Conservation (phyloP, 2,329 filamentous ascomycete species). For the Tympanopsis confertula region DNA sequence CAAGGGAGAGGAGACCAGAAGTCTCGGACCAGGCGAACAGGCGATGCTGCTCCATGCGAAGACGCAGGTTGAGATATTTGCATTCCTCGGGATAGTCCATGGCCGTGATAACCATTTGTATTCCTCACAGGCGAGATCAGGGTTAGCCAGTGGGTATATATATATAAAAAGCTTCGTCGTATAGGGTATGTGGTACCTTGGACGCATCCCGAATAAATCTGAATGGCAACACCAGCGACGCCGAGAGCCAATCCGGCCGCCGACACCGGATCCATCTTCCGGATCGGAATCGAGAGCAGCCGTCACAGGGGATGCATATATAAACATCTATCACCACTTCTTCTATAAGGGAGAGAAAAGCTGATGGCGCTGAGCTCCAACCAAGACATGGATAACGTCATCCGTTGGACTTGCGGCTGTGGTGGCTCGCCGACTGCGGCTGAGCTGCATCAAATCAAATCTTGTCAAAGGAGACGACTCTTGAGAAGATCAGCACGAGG, state of each 20-base stretch:
- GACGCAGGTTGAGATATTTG: slow-evolving; percentile 32
- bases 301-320: too few species aligned
- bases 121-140: slow-evolving; percentile 15
- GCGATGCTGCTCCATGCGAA: slow-evolving; percentile 36
- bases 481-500: too few species aligned
- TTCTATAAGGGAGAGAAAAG: too few species aligned
- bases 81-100: slow-evolving; percentile 33
- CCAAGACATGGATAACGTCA: too few species aligned
- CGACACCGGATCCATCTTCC: slow-evolving; percentile 29
- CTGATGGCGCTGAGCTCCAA: too few species aligned
- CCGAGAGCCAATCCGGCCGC: slow-evolving; percentile 27
- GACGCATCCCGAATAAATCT: slow-evolving; percentile 32
- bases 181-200: slow-evolving; percentile 18
- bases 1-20: slow-evolving; percentile 31
- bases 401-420: too few species aligned
- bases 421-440: too few species aligned
- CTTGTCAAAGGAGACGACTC: too few species aligned
- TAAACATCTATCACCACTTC: too few species aligned
- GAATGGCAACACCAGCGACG: slow-evolving; percentile 30
- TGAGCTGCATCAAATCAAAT: too few species aligned
- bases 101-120: slow-evolving; percentile 35
- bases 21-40: slow-evolving; percentile 37
- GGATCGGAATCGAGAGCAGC: slow-evolving; percentile 6
- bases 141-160: slow-evolving; percentile 2
- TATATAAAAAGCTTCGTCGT: slow-evolving; percentile 1